phyloP scores from a whole-genome alignment of 106 monocot species.

The Amphibolis antarctica region DNA sequence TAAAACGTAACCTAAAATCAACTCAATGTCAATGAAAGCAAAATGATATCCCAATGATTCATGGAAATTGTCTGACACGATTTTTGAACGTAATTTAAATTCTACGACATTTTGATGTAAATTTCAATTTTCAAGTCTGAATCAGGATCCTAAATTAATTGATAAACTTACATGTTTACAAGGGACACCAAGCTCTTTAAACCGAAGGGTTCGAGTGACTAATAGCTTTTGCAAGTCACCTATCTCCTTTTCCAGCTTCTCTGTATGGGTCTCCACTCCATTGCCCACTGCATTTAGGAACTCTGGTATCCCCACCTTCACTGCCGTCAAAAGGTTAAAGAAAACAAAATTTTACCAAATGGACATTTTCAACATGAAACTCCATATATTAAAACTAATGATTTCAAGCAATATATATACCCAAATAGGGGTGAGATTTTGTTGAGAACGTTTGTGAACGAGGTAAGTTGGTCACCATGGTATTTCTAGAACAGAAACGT shows the following conservation, averaged over 20 bases:
- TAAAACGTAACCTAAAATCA: too few species aligned
- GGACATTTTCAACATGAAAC: neutral
- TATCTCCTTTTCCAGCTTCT: constrained; percentile 65
- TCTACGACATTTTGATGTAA: too few species aligned
- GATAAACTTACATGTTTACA: constrained; percentile 53
- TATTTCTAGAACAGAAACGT: neutral
- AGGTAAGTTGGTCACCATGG: neutral
- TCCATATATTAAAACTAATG: neutral
- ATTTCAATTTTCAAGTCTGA: too few species aligned
- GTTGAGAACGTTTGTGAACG: constrained; percentile 11
- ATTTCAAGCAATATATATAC: neutral
- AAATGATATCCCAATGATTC: too few species aligned
- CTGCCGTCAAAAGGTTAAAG: constrained; percentile 9
- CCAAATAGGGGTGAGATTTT: constrained; percentile 16
- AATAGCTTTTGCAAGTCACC: constrained; percentile 69
- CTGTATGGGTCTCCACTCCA: constrained; percentile 59
- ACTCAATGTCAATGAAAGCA: too few species aligned
- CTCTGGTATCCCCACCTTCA: constrained; percentile 74
- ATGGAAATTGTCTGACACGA: too few species aligned
- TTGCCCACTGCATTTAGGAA: constrained; percentile 59
- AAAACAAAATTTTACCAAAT: neutral
- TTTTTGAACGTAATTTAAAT: too few species aligned
- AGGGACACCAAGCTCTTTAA: constrained; percentile 76
- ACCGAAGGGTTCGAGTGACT: constrained; percentile 59
- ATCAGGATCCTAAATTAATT: neutral